These are phyloP conservation scores for Stereocaulon alpinum DNA, from an alignment of 495 filamentous ascomycete genomes.

Conservation along the genomic window DNA sequence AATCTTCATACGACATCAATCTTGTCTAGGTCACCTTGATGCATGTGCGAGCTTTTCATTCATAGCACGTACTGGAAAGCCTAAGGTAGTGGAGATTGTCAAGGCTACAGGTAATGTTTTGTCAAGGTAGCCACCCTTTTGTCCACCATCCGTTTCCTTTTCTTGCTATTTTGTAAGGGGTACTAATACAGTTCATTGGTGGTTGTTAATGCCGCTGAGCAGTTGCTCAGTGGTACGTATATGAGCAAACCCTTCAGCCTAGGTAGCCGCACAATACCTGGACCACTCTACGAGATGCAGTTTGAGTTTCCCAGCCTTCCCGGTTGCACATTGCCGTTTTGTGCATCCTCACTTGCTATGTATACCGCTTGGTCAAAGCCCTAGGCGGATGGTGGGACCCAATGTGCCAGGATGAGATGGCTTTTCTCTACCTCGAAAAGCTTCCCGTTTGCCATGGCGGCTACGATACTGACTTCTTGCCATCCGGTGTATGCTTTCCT, in stretches of 20 bases:
- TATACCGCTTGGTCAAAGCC: too few species aligned
- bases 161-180: too few species aligned
- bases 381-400: too few species aligned
- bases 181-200: background rate
- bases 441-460: too few species aligned
- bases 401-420: too few species aligned
- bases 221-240: conserved; percentile 13
- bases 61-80: conserved; percentile 20
- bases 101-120: conserved; percentile 16
- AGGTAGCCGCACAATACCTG: conserved; percentile 9
- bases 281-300: conserved; percentile 6
- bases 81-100: conserved; percentile 16
- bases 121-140: conserved; percentile 9
- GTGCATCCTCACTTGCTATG: too few species aligned
- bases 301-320: conserved; percentile 10
- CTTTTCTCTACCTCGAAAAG: too few species aligned
- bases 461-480: too few species aligned
- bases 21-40: too few species aligned
- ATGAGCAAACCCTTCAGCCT: conserved; percentile 15
- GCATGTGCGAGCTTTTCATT: background rate
- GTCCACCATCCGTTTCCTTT: background rate
- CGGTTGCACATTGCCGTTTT: too few species aligned
- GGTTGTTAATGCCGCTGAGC: conserved; percentile 5
- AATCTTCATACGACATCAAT: too few species aligned
- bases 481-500: too few species aligned